Evolutionary conservation across 116 monocot genomes (phyloP).

Genomic region (Phalaenopsis hybrid): DNA sequence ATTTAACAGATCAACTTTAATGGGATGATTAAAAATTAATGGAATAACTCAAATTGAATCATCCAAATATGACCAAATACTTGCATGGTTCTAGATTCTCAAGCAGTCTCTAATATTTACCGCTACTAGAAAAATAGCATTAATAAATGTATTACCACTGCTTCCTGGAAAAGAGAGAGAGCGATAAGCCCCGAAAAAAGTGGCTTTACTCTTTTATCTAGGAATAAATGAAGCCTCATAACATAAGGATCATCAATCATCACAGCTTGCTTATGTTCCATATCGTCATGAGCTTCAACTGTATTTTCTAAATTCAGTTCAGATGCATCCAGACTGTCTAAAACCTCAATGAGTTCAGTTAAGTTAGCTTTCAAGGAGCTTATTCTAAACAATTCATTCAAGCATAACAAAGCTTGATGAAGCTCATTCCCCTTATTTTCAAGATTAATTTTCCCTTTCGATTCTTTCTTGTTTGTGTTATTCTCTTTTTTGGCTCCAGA

Average conservation of each 20-base stretch:
- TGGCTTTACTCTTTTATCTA: slow-evolving; percentile 55
- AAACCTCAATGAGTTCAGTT: slow-evolving; percentile 36
- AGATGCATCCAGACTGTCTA: slow-evolving; percentile 24
- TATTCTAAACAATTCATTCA: slow-evolving; percentile 57
- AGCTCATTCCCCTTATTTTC: slow-evolving; percentile 34
- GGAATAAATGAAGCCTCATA: slow-evolving; percentile 32
- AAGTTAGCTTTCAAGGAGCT: slow-evolving; percentile 20
- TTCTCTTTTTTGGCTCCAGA: slow-evolving; percentile 32
- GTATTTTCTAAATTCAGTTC: slow-evolving; percentile 22
- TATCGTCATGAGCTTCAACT: slow-evolving; percentile 6
- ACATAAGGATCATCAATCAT: slow-evolving; percentile 8
- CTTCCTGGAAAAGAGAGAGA: slow-evolving; percentile 46
- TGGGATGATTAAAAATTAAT: too few species aligned
- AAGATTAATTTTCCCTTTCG: slow-evolving; percentile 38
- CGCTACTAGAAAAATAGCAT: not conserved
- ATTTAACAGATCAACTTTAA: not conserved
- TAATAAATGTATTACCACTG: slow-evolving; percentile 49
- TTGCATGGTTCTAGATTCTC: not conserved
- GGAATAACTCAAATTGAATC: too few species aligned
- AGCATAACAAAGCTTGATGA: slow-evolving; percentile 47
- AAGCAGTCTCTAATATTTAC: not conserved
- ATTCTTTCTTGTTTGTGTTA: slow-evolving; percentile 40
- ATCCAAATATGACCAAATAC: too few species aligned
- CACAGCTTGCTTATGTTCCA: slow-evolving; percentile 9
- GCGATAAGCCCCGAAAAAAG: slow-evolving; percentile 38